Percentiles rank a stretch among this genome's conserved stretches.
phyloP scores from a whole-genome alignment of 148 eudicot species.

The Euryodendron excelsum region DNA sequence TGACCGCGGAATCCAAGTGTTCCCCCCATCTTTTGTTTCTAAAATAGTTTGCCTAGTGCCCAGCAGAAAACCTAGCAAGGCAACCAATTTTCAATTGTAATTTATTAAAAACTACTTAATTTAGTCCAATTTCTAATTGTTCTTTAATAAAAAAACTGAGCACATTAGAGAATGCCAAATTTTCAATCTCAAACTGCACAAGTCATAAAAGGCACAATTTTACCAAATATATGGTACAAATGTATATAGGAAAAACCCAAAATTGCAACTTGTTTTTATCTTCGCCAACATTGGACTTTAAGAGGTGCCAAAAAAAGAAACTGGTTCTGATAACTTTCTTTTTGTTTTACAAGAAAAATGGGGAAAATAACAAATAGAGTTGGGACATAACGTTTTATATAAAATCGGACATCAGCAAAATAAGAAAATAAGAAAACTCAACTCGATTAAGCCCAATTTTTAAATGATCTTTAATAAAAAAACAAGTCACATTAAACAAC shows the following conservation, averaged over 20 bases:
- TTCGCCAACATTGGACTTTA: neutral
- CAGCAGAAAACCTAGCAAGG: slow-evolving; percentile 71
- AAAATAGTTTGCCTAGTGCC: slow-evolving; percentile 94
- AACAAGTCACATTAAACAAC: too few relatives aligned
- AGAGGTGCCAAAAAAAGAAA: neutral
- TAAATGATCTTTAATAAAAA: too few relatives aligned
- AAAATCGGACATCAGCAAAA: too few relatives aligned
- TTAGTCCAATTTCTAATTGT: too few relatives aligned
- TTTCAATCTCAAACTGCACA: neutral
- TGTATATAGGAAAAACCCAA: neutral
- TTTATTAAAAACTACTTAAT: too few relatives aligned
- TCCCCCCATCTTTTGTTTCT: slow-evolving; percentile 95
- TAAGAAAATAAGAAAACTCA: neutral
- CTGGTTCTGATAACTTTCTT: neutral
- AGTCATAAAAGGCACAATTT: neutral
- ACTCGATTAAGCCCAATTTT: too few relatives aligned
- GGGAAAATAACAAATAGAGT: too few relatives aligned
- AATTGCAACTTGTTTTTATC: neutral
- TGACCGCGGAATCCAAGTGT: slow-evolving; percentile 72
- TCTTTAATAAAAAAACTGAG: neutral
- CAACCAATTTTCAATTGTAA: slow-evolving; percentile 21
- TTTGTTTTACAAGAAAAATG: too few relatives aligned
- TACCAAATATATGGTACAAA: neutral
- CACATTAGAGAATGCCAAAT: neutral
- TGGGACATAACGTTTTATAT: neutral